Evolutionary conservation across 371 early-diverging fungal species (phyloP).

Genomic region (Rhizopus stolonifer): DNA sequence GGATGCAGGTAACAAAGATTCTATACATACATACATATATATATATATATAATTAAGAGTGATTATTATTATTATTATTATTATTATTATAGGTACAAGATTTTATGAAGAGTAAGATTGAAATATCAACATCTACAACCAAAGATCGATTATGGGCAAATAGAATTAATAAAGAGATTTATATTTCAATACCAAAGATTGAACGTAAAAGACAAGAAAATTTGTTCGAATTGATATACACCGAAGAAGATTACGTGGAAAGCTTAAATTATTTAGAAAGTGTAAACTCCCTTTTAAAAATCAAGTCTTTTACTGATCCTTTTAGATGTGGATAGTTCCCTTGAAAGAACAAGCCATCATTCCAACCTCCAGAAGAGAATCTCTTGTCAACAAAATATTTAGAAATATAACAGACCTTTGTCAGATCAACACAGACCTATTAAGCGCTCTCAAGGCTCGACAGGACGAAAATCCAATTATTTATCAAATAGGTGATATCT

Average conservation of each 20-base stretch:
- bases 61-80: too few species aligned
- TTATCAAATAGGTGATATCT: conserved; percentile 82
- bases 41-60: too few species aligned
- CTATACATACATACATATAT: too few species aligned
- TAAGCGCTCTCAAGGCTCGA: conserved; percentile 63
- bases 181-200: conserved; percentile 62
- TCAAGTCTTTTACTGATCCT: not conserved
- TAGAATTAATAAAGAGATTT: conserved; percentile 63
- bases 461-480: conserved; percentile 77
- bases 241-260: conserved; percentile 87
- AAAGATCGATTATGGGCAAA: conserved; percentile 63
- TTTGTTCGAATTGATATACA: conserved; percentile 89
- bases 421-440: conserved; percentile 67
- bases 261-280: conserved; percentile 56
- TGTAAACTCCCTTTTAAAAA: conserved; percentile 18
- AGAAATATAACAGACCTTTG: conserved; percentile 73
- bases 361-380: conserved; percentile 54
- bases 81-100: too few species aligned
- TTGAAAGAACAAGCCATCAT: conserved; percentile 68
- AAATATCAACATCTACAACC: too few species aligned
- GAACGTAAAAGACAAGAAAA: conserved; percentile 92
- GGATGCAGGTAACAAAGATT: conserved; percentile 42
- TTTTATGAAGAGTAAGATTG: too few species aligned
- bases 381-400: conserved; percentile 79
- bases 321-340: conserved; percentile 78